Base-by-base conservation (phyloP, 2,329 filamentous ascomycete genomes). In the Lachnellula suecica region DNA sequence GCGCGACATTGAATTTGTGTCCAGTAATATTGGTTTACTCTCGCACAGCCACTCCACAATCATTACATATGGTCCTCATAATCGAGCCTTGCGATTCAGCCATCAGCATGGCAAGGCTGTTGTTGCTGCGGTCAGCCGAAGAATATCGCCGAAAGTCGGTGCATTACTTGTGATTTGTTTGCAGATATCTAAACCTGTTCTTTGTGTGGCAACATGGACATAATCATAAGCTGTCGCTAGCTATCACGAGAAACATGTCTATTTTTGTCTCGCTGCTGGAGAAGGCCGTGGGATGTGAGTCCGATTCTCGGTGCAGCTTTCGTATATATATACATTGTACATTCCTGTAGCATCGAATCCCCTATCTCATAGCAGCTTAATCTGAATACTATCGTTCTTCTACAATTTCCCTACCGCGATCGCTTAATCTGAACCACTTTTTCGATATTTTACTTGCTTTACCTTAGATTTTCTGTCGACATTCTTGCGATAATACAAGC, bases 11-110 rank as follows among this genome's bases (percentile, higher is more conserved):
- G 11, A 10, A 17, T 19, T 19, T 22, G 11, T 19, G 13, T 10
- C 37, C 37, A 40, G 20, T 40, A 11, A 40, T 23, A 19, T 11
- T 10, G 19, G n/a, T 10, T 31, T 8, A 19, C 19, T 23, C 10
- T 22, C 17, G 11, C n/a, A 22, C 11, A 6, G 3, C 20, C 37
- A 40, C 17, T n/a, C n/a, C 27, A 31, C 19, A 40, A 22, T 22
- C 37, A 10, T 22, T 40, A 17, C 45, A 11, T 17, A 9, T 6
- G 27, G 31, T n/a, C 19, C n/a, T 24, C 22, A 35, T 22, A 7
- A 34, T 38, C 17, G 37, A 52, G 49, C 44, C 44, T 47, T 47
- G 37, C 34, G 38, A 20, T 40, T 19, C 31, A 40, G 37, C 37
- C 37, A 34, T 31, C 20, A 35, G 35, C 31, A 17, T 17, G 42